These are phyloP conservation scores for Solanum chaucha DNA, from an alignment of 257 asterid species.

Conservation along the genomic window DNA sequence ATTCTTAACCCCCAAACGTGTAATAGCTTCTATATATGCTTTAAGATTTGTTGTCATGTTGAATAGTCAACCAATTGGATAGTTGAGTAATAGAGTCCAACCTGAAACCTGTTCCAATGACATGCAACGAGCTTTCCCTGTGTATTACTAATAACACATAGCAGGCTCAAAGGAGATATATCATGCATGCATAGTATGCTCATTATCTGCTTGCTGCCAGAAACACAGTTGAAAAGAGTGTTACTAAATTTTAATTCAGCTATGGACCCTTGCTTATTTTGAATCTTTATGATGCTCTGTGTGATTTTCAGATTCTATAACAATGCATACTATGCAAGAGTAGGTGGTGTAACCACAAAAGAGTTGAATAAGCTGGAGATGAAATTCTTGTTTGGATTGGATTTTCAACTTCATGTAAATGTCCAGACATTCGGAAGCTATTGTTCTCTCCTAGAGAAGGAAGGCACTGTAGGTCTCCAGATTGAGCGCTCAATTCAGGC, in stretches of 20 bases:
- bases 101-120: neutral
- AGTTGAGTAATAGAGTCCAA: neutral
- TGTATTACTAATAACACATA: neutral
- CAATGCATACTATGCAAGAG: conserved; percentile 83
- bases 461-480: conserved; percentile 21
- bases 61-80: neutral
- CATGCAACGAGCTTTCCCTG: neutral
- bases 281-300: neutral
- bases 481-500: conserved; percentile 51
- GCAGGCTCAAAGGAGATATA: neutral
- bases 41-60: neutral
- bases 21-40: neutral
- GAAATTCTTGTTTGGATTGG: conserved; percentile 63
- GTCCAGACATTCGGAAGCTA: conserved; percentile 53
- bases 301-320: conserved; percentile 57
- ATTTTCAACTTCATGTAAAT: conserved; percentile 57
- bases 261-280: neutral
- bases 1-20: neutral
- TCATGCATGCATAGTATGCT: neutral
- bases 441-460: conserved; percentile 50
- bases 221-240: neutral
- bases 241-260: neutral
- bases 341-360: conserved; percentile 73
- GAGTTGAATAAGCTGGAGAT: conserved; percentile 82
- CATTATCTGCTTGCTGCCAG: neutral